These are phyloP conservation scores for Bipolaris zeicola DNA, from an alignment of 2,329 filamentous ascomycete genomes.

Conservation along the genomic window DNA sequence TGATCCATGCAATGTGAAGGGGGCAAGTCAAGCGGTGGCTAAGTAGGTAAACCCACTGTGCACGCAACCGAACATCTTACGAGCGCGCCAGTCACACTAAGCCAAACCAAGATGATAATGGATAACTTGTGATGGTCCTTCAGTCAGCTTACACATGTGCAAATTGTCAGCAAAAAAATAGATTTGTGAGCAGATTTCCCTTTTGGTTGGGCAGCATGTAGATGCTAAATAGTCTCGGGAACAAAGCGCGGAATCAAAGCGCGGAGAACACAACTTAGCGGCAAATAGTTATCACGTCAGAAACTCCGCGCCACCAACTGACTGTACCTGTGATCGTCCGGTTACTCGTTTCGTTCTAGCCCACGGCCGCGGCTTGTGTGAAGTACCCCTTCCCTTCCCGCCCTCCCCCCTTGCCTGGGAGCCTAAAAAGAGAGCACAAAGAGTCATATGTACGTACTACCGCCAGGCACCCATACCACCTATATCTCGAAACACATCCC, in stretches of 20 bases:
- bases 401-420: not conserved
- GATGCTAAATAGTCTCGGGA: not conserved
- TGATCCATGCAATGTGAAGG: slow-evolving; percentile 17
- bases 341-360: not conserved
- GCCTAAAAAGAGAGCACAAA: not conserved
- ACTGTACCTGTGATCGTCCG: not conserved
- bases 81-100: not conserved
- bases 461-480: not conserved
- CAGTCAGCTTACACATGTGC: not conserved
- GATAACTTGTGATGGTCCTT: not conserved
- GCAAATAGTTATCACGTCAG: not conserved
- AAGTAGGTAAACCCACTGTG: not conserved
- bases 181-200: not conserved
- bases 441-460: not conserved
- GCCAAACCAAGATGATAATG: not conserved
- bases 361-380: not conserved
- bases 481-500: not conserved
- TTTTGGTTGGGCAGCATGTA: not conserved
- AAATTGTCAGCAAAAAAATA: not conserved
- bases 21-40: not conserved
- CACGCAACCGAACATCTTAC: no score
- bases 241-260: not conserved
- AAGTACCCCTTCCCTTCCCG: not conserved
- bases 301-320: not conserved
- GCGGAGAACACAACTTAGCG: not conserved